phyloP scores from a whole-genome alignment of 768 basidiomycete genomes.

The Tephrocybe sp. region DNA sequence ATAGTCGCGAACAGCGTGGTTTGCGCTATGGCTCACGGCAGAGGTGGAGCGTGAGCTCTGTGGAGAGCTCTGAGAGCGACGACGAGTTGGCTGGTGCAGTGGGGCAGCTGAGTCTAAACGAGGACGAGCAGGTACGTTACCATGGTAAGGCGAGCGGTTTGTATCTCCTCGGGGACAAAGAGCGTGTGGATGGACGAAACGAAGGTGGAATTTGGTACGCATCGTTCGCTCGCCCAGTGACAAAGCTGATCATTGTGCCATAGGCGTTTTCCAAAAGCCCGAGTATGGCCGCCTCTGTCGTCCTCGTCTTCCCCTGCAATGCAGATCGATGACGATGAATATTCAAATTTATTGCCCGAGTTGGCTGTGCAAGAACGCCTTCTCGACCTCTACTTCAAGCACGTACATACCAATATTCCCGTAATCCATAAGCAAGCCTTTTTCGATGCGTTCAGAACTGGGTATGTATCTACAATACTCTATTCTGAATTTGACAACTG shows the following conservation, averaged over 20 bases:
- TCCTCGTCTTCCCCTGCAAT: slow-evolving; percentile 28
- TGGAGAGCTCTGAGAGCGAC: slow-evolving; percentile 35
- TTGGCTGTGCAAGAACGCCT: slow-evolving; percentile 62
- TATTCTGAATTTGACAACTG: not conserved
- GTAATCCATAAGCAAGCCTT: slow-evolving; percentile 74
- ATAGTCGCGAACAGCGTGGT: not conserved
- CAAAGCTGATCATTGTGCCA: slow-evolving; percentile 2
- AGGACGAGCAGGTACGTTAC: slow-evolving; percentile 82
- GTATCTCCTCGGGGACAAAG: slow-evolving; percentile 65
- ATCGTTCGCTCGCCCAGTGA: slow-evolving; percentile 1
- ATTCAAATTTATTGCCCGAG: slow-evolving; percentile 52
- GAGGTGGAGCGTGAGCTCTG: slow-evolving; percentile 33
- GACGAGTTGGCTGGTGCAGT: slow-evolving; percentile 64
- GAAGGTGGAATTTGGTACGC: slow-evolving; percentile 76
- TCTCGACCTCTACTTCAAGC: slow-evolving; percentile 75
- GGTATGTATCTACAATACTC: slow-evolving; percentile 24
- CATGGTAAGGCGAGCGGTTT: slow-evolving; percentile 86
- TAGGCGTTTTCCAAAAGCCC: slow-evolving; percentile 83
- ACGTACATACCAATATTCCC: slow-evolving; percentile 80
- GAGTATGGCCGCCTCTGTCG: slow-evolving; percentile 80
- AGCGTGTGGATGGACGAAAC: slow-evolving; percentile 62
- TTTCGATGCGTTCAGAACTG: slow-evolving; percentile 51
- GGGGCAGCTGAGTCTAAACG: slow-evolving; percentile 85
- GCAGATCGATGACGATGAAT: slow-evolving; percentile 33
- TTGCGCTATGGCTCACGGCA: slow-evolving; percentile 3